phyloP scores from a whole-genome alignment of 371 early-diverging fungal species.

The Rhizopus microsporus region DNA sequence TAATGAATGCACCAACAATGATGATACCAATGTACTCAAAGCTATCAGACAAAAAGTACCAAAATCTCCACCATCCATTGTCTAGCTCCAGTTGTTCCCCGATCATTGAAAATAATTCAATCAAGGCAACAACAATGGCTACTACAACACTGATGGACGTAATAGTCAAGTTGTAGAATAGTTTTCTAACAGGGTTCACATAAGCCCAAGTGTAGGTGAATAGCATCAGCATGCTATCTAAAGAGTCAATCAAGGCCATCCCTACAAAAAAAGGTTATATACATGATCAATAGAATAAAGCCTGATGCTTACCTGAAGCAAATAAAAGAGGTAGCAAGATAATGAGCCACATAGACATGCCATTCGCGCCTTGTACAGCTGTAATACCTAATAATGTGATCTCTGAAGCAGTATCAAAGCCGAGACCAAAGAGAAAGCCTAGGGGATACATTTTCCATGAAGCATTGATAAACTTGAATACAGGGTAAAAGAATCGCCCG shows the following conservation, averaged over 20 bases:
- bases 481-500: constrained; percentile 57
- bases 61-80: constrained; percentile 62
- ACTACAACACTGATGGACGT: constrained; percentile 62
- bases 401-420: constrained; percentile 74
- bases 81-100: constrained; percentile 46
- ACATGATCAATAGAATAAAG: not conserved
- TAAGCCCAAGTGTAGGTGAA: constrained; percentile 67
- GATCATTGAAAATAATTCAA: constrained; percentile 55
- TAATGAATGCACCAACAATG: constrained; percentile 52
- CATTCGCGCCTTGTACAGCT: constrained; percentile 49
- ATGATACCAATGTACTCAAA: constrained; percentile 60
- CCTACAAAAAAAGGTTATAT: constrained; percentile 16
- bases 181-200: constrained; percentile 60
- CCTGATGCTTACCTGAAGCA: constrained; percentile 49
- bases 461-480: constrained; percentile 58
- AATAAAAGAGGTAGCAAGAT: constrained; percentile 67
- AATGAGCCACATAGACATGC: constrained; percentile 53
- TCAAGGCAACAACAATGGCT: constrained; percentile 59
- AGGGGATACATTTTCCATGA: constrained; percentile 72
- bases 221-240: constrained; percentile 69
- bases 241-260: constrained; percentile 67
- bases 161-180: constrained; percentile 66
- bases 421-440: constrained; percentile 66
- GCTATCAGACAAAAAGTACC: constrained; percentile 49
- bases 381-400: constrained; percentile 61